These are phyloP conservation scores for Boletus vinaceobasis DNA, from an alignment of 768 basidiomycete species.

Conservation along the genomic window DNA sequence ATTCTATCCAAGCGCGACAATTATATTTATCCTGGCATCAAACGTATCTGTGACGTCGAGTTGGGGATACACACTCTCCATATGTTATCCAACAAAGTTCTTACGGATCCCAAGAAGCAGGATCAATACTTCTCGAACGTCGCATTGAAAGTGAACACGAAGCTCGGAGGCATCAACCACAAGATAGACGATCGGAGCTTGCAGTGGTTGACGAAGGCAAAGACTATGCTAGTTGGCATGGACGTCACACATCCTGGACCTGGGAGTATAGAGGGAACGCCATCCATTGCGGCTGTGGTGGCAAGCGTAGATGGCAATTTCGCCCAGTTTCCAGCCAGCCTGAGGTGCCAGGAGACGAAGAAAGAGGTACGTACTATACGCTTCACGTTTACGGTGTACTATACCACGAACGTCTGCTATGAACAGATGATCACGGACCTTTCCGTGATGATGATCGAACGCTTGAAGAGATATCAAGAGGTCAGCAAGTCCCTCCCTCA, in stretches of 20 bases:
- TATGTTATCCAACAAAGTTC: slow-evolving; percentile 62
- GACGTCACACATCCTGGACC: slow-evolving; percentile 82
- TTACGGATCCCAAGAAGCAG: slow-evolving; percentile 52
- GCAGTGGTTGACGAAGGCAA: slow-evolving; percentile 60
- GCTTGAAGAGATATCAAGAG: slow-evolving; percentile 54
- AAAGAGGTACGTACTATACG: slow-evolving; percentile 20
- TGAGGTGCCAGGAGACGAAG: slow-evolving; percentile 55
- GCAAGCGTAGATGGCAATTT: slow-evolving; percentile 68
- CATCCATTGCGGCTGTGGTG: slow-evolving; percentile 81
- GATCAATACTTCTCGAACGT: slow-evolving; percentile 83
- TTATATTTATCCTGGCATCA: slow-evolving; percentile 77
- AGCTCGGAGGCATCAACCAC: slow-evolving; percentile 82
- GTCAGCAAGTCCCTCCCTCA: slow-evolving; percentile 60
- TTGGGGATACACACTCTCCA: slow-evolving; percentile 73
- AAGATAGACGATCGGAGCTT: slow-evolving; percentile 56
- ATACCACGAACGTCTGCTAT: not conserved
- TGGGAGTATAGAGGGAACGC: slow-evolving; percentile 62
- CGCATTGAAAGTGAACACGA: slow-evolving; percentile 78
- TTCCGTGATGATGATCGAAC: slow-evolving; percentile 64
- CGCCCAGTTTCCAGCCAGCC: slow-evolving; percentile 74
- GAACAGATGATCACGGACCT: slow-evolving; percentile 70
- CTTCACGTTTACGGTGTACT: not conserved
- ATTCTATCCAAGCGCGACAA: slow-evolving; percentile 67
- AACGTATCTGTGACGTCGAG: slow-evolving; percentile 70
- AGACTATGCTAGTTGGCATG: slow-evolving; percentile 83